Evolutionary conservation across 495 filamentous ascomycete species (phyloP).

Genomic region (Talaromyces ruber): DNA sequence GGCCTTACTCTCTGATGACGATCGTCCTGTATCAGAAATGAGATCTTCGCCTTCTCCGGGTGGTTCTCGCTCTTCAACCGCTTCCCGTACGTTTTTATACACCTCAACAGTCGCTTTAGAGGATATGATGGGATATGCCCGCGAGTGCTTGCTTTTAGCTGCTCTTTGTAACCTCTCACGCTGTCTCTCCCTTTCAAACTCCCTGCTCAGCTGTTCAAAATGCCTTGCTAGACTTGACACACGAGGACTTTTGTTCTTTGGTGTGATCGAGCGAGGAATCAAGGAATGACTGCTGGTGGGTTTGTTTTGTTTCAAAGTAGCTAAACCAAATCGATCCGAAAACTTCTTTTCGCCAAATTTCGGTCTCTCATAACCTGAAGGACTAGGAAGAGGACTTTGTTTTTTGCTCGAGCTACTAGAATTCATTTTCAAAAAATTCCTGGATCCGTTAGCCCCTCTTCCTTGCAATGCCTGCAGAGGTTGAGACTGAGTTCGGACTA

Average conservation of each 20-base stretch:
- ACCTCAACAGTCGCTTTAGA: constrained; percentile 95
- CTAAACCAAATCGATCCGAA: constrained; percentile 54
- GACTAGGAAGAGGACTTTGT: constrained; percentile 12
- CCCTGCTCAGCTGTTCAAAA: constrained; percentile 91
- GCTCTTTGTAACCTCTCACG: constrained; percentile 75
- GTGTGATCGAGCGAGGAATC: constrained; percentile 79
- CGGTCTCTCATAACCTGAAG: constrained; percentile 18
- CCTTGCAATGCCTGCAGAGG: constrained; percentile 40
- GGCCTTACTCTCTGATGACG: constrained; percentile 17
- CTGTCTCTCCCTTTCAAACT: constrained; percentile 91
- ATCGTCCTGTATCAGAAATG: constrained; percentile 17
- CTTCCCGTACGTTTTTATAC: constrained; percentile 85
- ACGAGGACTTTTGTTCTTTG: constrained; percentile 55
- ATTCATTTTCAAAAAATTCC: constrained; percentile 17
- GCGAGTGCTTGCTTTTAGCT: constrained; percentile 68
- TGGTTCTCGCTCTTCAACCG: constrained; percentile 76
- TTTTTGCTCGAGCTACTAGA: constrained; percentile 12
- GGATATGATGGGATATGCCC: constrained; percentile 82
- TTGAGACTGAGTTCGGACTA: constrained; percentile 64
- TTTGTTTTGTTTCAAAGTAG: constrained; percentile 49
- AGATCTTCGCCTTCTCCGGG: constrained; percentile 54
- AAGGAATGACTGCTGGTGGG: constrained; percentile 58
- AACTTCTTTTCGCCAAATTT: constrained; percentile 62
- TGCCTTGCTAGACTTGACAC: constrained; percentile 88
- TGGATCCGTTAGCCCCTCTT: constrained; percentile 11